Conservation (phyloP, 345 rosid genomes). For the Raphanus sativus region DNA sequence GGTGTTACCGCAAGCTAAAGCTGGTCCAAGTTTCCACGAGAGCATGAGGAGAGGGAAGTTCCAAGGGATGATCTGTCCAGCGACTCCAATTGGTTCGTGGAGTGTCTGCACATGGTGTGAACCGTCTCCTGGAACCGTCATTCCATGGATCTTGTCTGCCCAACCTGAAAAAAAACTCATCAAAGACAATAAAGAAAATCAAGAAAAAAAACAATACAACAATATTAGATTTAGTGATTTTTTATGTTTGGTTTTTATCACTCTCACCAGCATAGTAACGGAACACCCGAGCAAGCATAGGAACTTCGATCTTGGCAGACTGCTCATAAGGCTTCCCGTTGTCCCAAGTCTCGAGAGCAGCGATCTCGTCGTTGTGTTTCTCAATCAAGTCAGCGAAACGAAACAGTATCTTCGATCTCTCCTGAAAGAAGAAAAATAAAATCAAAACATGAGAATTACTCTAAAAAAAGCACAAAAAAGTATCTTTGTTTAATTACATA, state of each 20-base stretch:
- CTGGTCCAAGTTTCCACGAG: slow-evolving; percentile 92
- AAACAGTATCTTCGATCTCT: slow-evolving; percentile 64
- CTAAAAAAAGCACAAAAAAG: neutral
- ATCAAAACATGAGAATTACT: neutral
- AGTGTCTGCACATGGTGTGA: slow-evolving; percentile 70
- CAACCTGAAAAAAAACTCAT: slow-evolving; percentile 59
- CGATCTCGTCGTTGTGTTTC: slow-evolving; percentile 79
- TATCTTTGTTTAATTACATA: slow-evolving; percentile 15
- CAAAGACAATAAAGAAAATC: neutral
- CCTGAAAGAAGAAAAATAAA: slow-evolving; percentile 49
- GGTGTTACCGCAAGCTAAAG: slow-evolving; percentile 91
- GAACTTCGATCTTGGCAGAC: slow-evolving; percentile 70
- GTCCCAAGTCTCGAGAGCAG: slow-evolving; percentile 92
- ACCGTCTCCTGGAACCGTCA: slow-evolving; percentile 80
- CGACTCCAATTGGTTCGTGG: slow-evolving; percentile 94
- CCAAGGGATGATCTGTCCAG: slow-evolving; percentile 96
- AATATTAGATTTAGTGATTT: neutral
- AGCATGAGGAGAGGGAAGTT: slow-evolving; percentile 91
- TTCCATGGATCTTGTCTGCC: slow-evolving; percentile 97
- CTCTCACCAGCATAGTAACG: slow-evolving; percentile 88
- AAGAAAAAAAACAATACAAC: neutral
- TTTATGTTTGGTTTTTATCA: neutral
- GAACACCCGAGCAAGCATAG: slow-evolving; percentile 64
- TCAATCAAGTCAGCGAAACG: slow-evolving; percentile 89
- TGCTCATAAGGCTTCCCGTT: slow-evolving; percentile 86